Base-by-base conservation (phyloP, 192 early-diverging fungal species). In the Coemansia sp. region DNA sequence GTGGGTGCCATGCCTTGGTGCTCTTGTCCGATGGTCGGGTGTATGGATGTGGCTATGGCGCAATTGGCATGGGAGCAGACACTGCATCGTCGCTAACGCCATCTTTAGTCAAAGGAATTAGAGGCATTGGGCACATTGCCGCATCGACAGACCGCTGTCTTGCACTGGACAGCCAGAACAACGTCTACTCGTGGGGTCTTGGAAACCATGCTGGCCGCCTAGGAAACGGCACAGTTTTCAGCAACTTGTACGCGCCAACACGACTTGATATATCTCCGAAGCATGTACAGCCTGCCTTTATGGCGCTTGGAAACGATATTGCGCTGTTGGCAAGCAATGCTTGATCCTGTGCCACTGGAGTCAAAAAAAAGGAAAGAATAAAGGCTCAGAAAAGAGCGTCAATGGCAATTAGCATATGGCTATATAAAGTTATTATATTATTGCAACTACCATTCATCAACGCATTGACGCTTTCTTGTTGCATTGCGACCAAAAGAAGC, bases 21-120 rank as follows among this genome's bases (percentile, higher is more conserved):
- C 67, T 88, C 45, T 77, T 74, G 25, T 74, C 76, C 8, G 74
- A 84, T 7, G 88, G 90, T n/a, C 69, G 77, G 1, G 89, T 91
- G 0, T 81, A 84, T 65, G 77, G 72, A 10, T 91, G 90, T 46
- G 90, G 90, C 1, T 91, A 88, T 70, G 90, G 90, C 11, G 85
- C 87, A 4, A 61, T 91, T 38, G 90, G 90, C 4, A 64, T 86
- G 16, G 89, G 89, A 0, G 46, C 64, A 7, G 72, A 74, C 7
- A 63, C 59, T 25, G 65, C 78, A 12, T 83, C 87, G 53, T 67
- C 79, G 16, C 66, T 91, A 22, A 74, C 72, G 65, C 86, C 87
- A 5, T 55, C 61, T 2, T 56, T 70, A 25, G 77, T 91, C 20
- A 12, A 58, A 2, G 63, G 71, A 11, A 55, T 89, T 19, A 49